Evolutionary conservation across 345 rosid species (phyloP).

Genomic region (Hypericum perforatum): DNA sequence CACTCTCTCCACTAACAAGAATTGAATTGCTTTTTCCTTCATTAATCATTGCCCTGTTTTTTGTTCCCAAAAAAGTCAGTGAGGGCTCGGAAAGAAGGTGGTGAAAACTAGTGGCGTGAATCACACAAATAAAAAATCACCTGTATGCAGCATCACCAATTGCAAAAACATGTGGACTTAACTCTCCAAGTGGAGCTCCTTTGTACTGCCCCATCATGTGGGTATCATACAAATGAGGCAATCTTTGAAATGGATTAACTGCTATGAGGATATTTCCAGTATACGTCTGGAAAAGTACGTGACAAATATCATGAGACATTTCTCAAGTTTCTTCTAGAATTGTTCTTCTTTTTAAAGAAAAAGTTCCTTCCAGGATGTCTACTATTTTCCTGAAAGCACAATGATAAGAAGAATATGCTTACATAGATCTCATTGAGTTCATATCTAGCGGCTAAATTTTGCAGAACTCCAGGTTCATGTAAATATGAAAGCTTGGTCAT

Average conservation of each 20-base stretch:
- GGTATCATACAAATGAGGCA: conserved; percentile 9
- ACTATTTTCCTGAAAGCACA: too few species aligned
- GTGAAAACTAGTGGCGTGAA: neutral
- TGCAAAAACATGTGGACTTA: conserved; percentile 5
- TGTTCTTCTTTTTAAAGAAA: too few species aligned
- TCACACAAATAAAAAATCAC: neutral
- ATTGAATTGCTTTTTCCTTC: conserved; percentile 10
- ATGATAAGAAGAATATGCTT: neutral
- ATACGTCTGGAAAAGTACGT: conserved; percentile 3
- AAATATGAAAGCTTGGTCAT: conserved; percentile 11
- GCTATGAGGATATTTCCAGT: conserved; percentile 9
- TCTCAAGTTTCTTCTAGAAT: conserved; percentile 7
- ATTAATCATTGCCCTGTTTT: conserved; percentile 6
- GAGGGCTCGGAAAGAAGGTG: conserved; percentile 4
- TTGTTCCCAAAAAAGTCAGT: conserved; percentile 20
- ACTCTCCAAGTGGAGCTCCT: conserved; percentile 7
- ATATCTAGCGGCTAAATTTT: conserved; percentile 8
- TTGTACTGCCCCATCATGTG: conserved; percentile 7
- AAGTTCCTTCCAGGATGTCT: too few species aligned
- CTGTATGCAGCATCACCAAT: conserved; percentile 6
- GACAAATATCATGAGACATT: neutral
- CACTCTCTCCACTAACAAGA: conserved; percentile 3
- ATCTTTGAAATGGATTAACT: conserved; percentile 10
- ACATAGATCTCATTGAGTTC: conserved; percentile 10
- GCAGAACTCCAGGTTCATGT: conserved; percentile 13